A percentile compares a stretch with the other conserved stretches of the same genome.
These are phyloP conservation scores for Carnegiea gigantea DNA, from an alignment of 179 eudicot species.

Conservation along the genomic window DNA sequence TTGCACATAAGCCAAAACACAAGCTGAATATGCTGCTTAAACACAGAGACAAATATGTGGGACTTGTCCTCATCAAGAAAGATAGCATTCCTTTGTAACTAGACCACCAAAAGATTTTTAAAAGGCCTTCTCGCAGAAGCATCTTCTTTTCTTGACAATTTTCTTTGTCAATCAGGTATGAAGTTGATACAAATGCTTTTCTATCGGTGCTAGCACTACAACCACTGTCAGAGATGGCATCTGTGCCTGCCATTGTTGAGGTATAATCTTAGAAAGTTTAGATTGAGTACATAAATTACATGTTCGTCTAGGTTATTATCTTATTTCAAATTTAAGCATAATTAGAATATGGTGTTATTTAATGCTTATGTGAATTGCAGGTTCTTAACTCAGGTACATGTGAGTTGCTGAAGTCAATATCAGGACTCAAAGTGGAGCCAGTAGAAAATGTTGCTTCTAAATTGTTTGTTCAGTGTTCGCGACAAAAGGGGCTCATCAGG, in stretches of 20 bases:
- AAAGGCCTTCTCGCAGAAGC: neutral
- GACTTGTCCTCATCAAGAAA: no score
- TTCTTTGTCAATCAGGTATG: slow-evolving; percentile 53
- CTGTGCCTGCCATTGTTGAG: slow-evolving; percentile 93
- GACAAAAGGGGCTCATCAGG: slow-evolving; percentile 92
- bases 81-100: no score
- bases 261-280: slow-evolving; percentile 31
- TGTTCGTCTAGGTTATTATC: neutral
- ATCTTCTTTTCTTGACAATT: slow-evolving; percentile 6
- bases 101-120: no score
- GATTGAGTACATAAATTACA: neutral
- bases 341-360: neutral
- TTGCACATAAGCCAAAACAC: no score
- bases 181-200: slow-evolving; percentile 96
- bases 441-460: slow-evolving; percentile 95
- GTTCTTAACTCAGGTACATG: slow-evolving; percentile 75
- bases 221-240: slow-evolving; percentile 63
- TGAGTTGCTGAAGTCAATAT: slow-evolving; percentile 81
- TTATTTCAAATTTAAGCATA: neutral
- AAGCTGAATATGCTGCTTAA: no score
- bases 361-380: slow-evolving; percentile 6
- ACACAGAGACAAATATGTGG: no score
- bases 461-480: slow-evolving; percentile 98
- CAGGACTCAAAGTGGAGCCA: slow-evolving; percentile 89
- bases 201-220: slow-evolving; percentile 93